A percentile compares a stretch with the other conserved stretches of the same genome.
Evolutionary conservation across 306 rosid species (phyloP).

Genomic region (Fragaria ananassa): DNA sequence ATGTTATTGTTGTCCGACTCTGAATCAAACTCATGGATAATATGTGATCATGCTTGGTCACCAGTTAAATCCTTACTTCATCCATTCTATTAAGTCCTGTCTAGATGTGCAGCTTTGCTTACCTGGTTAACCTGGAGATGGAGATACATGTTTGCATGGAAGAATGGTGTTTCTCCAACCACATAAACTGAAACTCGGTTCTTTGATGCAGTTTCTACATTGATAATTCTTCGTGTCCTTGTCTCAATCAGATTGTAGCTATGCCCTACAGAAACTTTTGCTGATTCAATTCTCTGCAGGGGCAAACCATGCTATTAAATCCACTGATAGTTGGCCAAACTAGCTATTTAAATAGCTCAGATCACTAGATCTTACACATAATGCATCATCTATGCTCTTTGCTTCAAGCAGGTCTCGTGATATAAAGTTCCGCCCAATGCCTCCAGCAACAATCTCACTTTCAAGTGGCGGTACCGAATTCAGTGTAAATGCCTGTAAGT

Average conservation of each 20-base stretch:
- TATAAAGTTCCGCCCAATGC: constrained; percentile 74
- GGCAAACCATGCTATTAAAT: constrained; percentile 21
- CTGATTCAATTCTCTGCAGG: constrained; percentile 58
- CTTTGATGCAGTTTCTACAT: constrained; percentile 74
- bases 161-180: constrained; percentile 60
- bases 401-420: constrained; percentile 81
- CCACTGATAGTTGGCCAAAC: not conserved
- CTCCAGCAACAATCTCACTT: constrained; percentile 63
- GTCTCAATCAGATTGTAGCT: constrained; percentile 69
- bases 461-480: constrained; percentile 65
- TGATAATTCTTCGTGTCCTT: constrained; percentile 50
- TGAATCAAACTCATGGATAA: not conserved
- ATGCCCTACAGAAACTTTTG: constrained; percentile 55
- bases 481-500: constrained; percentile 66
- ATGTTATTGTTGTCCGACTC: not conserved
- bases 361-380: constrained; percentile 37
- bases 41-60: not conserved
- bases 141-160: constrained; percentile 74
- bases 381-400: constrained; percentile 61
- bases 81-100: not conserved
- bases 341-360: constrained; percentile 17
- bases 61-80: not conserved
- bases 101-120: constrained; percentile 10
- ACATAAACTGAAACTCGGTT: constrained; percentile 53
- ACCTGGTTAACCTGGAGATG: constrained; percentile 70